phyloP scores from a whole-genome alignment of 108 stramenopile genomes.

The Skeletonema marinoi region DNA sequence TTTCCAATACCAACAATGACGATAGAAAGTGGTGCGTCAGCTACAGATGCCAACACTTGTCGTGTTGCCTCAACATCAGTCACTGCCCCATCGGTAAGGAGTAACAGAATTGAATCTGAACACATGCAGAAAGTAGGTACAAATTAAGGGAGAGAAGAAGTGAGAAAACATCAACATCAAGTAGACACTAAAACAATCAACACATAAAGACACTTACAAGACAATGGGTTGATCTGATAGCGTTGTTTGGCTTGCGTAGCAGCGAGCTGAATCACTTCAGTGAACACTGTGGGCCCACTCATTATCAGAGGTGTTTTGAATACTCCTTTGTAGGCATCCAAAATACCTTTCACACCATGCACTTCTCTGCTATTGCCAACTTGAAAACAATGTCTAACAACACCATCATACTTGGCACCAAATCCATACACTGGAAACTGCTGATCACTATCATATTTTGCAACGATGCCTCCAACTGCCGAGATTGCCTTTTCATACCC shows the following conservation, averaged over 20 bases:
- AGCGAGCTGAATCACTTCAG: conserved; percentile 81
- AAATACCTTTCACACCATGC: conserved; percentile 72
- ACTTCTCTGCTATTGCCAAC: conserved; percentile 59
- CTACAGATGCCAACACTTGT: conserved; percentile 60
- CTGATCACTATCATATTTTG: conserved; percentile 85
- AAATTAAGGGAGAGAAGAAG: too few species aligned
- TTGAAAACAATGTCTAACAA: conserved; percentile 76
- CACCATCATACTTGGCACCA: conserved; percentile 88
- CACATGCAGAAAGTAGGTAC: too few species aligned
- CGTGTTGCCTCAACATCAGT: conserved; percentile 86
- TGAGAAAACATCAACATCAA: too few species aligned
- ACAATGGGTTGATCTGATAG: conserved; percentile 52
- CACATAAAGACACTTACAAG: too few species aligned
- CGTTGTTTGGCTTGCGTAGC: conserved; percentile 64
- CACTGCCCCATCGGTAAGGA: conserved; percentile 91
- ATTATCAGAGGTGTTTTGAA: conserved; percentile 71
- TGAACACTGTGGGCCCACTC: conserved; percentile 84
- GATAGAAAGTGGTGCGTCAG: conserved; percentile 78
- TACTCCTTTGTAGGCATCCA: conserved; percentile 67
- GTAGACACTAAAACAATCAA: too few species aligned
- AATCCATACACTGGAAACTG: conserved; percentile 88
- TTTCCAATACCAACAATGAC: conserved; percentile 91
- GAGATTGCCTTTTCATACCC: conserved; percentile 80
- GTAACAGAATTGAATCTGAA: conserved; percentile 90
- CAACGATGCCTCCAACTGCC: conserved; percentile 61